A percentile compares a stretch with the other conserved stretches of the same genome.
phyloP scores from a whole-genome alignment of 345 rosid species.

The Melastoma malabathricum region DNA sequence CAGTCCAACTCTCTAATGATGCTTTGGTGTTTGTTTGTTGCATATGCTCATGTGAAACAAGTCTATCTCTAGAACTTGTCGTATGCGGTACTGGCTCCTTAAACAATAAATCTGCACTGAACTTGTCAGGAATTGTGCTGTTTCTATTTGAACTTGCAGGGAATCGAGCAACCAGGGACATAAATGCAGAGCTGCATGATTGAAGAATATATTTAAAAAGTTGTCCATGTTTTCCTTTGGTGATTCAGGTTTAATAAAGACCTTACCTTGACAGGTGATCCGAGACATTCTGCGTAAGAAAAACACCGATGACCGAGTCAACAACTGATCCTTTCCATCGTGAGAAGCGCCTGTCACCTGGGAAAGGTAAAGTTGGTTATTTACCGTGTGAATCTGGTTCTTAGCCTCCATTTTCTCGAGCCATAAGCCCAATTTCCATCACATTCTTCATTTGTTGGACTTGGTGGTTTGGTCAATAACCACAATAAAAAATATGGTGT shows the following conservation, averaged over 20 bases:
- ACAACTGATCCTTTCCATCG: slow-evolving; percentile 98
- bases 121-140: slow-evolving; percentile 14
- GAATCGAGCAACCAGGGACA: slow-evolving; percentile 68
- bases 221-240: no score
- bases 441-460: no score
- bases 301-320: slow-evolving; percentile 93
- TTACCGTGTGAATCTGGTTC: no score
- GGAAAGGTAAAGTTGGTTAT: slow-evolving; percentile 6
- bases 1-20: slow-evolving; percentile 24
- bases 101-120: slow-evolving; percentile 17
- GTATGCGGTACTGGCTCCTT: slow-evolving; percentile 51
- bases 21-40: slow-evolving; percentile 22
- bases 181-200: slow-evolving; percentile 84
- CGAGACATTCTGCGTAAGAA: slow-evolving; percentile 89
- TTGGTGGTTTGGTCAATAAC: no score
- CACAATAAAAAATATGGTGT: no score
- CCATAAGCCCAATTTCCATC: no score
- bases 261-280: slow-evolving; percentile 93
- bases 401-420: no score
- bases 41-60: slow-evolving; percentile 27
- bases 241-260: no score
- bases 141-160: slow-evolving; percentile 36
- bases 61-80: slow-evolving; percentile 18
- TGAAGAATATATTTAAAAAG: slow-evolving; percentile 4
- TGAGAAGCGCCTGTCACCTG: slow-evolving; percentile 97